A percentile compares a stretch with the other conserved stretches of the same genome.
phyloP scores from a whole-genome alignment of 2,329 filamentous ascomycete genomes.

The Trichoderma sp. region DNA sequence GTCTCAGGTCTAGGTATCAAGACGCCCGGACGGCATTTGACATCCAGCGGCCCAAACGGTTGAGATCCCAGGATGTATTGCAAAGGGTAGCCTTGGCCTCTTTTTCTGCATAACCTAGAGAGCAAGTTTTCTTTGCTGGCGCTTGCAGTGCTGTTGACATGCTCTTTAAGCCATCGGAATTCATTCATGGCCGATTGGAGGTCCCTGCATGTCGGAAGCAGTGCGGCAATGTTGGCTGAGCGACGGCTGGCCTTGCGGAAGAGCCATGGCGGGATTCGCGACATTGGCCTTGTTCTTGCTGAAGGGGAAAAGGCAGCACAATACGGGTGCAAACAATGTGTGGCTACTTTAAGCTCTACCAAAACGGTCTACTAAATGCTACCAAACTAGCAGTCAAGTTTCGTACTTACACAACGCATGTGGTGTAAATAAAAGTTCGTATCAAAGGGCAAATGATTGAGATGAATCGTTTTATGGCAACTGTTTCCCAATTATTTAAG shows the following conservation, averaged over 20 bases:
- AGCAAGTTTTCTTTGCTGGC: slow-evolving; percentile 31
- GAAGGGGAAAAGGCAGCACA: background rate
- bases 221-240: slow-evolving; percentile 57
- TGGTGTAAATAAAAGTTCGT: background rate
- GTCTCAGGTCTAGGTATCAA: slow-evolving; percentile 83
- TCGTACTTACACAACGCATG: background rate
- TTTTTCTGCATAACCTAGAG: slow-evolving; percentile 47
- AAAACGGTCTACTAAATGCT: background rate
- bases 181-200: slow-evolving; percentile 66
- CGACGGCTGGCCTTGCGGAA: slow-evolving; percentile 55
- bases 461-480: background rate
- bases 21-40: slow-evolving; percentile 74
- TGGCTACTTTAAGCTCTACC: background rate
- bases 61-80: slow-evolving; percentile 90
- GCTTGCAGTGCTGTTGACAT: slow-evolving; percentile 44
- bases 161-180: slow-evolving; percentile 70
- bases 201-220: slow-evolving; percentile 66
- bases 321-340: too few relatives aligned
- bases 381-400: background rate
- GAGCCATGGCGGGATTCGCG: slow-evolving; percentile 61
- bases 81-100: slow-evolving; percentile 69
- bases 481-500: background rate
- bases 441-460: too few relatives aligned
- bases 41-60: slow-evolving; percentile 81
- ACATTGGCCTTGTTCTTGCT: slow-evolving; percentile 46